Conservation (phyloP, 2,329 filamentous ascomycete genomes). For the Fusarium torreyae region DNA sequence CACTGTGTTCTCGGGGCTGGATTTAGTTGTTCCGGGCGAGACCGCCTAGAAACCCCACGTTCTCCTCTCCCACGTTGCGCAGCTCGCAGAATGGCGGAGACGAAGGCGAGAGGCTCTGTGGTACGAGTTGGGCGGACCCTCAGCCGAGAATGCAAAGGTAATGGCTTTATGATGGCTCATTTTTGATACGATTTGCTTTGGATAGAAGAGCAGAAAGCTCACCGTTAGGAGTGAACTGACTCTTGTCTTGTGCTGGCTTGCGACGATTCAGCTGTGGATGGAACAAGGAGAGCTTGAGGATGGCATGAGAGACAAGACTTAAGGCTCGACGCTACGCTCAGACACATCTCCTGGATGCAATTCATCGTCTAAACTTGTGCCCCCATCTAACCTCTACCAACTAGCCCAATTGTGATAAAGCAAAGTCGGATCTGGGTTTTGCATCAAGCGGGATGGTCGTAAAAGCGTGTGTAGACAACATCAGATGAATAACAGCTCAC, state of each 20-base stretch:
- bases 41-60: slow-evolving; percentile 38
- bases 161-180: slow-evolving; percentile 1
- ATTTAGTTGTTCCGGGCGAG: slow-evolving; percentile 42
- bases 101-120: slow-evolving; percentile 28
- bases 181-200: slow-evolving; percentile 7
- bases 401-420: too few species aligned
- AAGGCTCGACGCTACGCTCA: too few species aligned
- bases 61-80: slow-evolving; percentile 29
- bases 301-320: not conserved
- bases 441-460: too few species aligned
- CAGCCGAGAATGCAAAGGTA: slow-evolving; percentile 8
- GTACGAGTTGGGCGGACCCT: slow-evolving; percentile 32
- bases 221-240: slow-evolving; percentile 2
- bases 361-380: too few species aligned
- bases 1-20: slow-evolving; percentile 42
- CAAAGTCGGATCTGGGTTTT: too few species aligned
- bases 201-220: slow-evolving; percentile 10
- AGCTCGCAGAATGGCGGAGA: slow-evolving; percentile 27
- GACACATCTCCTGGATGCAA: too few species aligned
- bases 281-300: not conserved
- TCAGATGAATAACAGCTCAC: too few species aligned
- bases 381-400: too few species aligned
- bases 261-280: slow-evolving; percentile 9
- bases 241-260: slow-evolving; percentile 8
- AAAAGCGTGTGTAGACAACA: too few species aligned